phyloP scores from a whole-genome alignment of 192 early-diverging fungal genomes.

The Gigaspora rosea region DNA sequence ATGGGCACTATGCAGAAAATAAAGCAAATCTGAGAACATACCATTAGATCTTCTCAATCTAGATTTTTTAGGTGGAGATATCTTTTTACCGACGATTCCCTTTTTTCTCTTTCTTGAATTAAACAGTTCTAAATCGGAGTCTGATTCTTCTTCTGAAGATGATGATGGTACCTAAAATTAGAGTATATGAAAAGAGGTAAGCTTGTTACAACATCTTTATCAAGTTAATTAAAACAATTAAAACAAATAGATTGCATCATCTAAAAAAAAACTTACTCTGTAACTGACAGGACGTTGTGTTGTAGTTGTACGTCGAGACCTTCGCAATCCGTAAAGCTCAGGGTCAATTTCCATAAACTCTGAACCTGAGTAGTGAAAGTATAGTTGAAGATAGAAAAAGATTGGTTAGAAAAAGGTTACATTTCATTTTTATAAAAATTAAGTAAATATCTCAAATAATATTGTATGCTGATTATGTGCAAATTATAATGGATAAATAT shows the following conservation, averaged over 20 bases:
- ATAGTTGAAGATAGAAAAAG: background rate
- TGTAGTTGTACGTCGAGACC: slow-evolving; percentile 6
- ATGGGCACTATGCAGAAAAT: background rate
- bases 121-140: background rate
- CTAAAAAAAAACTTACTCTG: background rate
- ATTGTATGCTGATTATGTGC: background rate
- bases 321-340: slow-evolving; percentile 25
- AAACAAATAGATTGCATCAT: background rate
- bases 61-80: background rate
- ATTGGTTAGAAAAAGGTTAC: background rate
- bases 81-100: background rate
- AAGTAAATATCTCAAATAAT: too few species aligned
- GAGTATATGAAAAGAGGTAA: background rate
- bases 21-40: background rate
- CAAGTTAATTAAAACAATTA: background rate
- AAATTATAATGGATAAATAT: slow-evolving; percentile 1
- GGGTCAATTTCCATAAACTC: slow-evolving; percentile 25
- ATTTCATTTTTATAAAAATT: background rate
- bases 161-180: slow-evolving; percentile 5
- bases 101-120: slow-evolving; percentile 17
- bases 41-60: background rate
- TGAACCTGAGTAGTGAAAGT: background rate
- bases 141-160: slow-evolving; percentile 15
- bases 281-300: slow-evolving; percentile 7
- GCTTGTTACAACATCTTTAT: background rate